Base-by-base conservation (phyloP, 2,329 filamentous ascomycete species). In the Penicillium sp. region DNA sequence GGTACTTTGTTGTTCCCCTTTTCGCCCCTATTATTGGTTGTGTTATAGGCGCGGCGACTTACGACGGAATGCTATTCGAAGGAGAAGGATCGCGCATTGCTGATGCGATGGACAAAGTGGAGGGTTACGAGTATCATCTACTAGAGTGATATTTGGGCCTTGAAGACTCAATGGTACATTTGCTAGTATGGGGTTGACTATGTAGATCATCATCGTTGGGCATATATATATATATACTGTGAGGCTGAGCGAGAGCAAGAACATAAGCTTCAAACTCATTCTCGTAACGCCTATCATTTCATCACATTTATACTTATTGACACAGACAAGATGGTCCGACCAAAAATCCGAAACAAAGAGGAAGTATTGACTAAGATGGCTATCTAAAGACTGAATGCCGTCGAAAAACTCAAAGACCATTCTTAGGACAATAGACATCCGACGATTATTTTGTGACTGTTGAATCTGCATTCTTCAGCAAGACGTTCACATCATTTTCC, bases 11-110 rank as follows among this genome's bases (percentile, higher is more conserved):
- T 8, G 67, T 70, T 14, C 68, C 68, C 3, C 47, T 70, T 0
- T 62, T 70, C 25, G 63, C 66, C 11, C 68, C 68, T 19, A 57
- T 70, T 22, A 12, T 65, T 12, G 68, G 68, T 11, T 69, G 67
- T 30, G 37, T 69, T 6, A 11, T 68, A 2, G 68, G 68, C 0
- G 67, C 68, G n/a, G 55, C 61, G 1, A 60, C 61, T 12, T 70
- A 70, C 31, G 68, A 70, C 19, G 48, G 58, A 0, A 17, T 68
- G 11, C 56, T 70, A 3, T 69, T 63, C 11, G 68, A 70, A 38
- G 68, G 68, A 19, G 62, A 67, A 14, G 68, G 67, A 19, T 70
- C 68, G n/a, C 67, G 66, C n/a, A 52, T 70, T 48, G 53, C 67
- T 2, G 63, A 68, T 47, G 63, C 61, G 8, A 45, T 70, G 16